Conservation (phyloP, 2,329 filamentous ascomycete species). For the Talaromyces pinophilus region DNA sequence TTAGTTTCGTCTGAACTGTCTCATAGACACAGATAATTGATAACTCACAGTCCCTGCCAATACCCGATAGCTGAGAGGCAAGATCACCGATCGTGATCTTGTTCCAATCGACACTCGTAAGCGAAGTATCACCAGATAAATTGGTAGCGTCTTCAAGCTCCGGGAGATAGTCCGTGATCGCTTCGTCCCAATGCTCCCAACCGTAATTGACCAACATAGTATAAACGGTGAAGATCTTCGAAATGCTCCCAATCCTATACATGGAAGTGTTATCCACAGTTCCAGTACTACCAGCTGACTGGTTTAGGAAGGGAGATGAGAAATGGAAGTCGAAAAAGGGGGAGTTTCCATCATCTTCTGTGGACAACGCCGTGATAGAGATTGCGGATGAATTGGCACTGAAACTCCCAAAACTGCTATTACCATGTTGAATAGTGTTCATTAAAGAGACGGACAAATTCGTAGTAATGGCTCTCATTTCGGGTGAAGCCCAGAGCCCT, state of each 20-base stretch:
- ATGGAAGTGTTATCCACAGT: constrained; percentile 27
- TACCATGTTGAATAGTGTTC: constrained; percentile 7
- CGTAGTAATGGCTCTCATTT: background rate
- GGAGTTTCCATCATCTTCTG: background rate
- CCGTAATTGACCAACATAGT: constrained; percentile 35
- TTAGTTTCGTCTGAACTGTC: background rate
- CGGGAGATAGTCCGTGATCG: constrained; percentile 31
- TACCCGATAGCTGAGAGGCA: constrained; percentile 41
- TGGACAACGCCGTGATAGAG: constrained; percentile 11
- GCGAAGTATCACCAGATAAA: constrained; percentile 26
- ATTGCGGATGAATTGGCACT: constrained; percentile 6
- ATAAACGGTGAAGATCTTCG: constrained; percentile 47
- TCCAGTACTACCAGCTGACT: constrained; percentile 5
- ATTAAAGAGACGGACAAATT: background rate
- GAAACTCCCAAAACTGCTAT: constrained; percentile 7
- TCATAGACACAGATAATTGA: background rate
- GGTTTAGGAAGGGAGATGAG: constrained; percentile 10
- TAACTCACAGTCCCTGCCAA: constrained; percentile 38
- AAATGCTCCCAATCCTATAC: constrained; percentile 48
- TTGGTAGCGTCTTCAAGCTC: constrained; percentile 26
- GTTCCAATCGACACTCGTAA: constrained; percentile 32
- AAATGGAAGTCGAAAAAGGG: constrained; percentile 16
- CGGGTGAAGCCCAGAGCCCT: background rate
- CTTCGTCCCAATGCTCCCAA: constrained; percentile 27
- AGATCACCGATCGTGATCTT: constrained; percentile 42